Base-by-base conservation (phyloP, 1,284 basidiomycete genomes). In the Mycena sp. region DNA sequence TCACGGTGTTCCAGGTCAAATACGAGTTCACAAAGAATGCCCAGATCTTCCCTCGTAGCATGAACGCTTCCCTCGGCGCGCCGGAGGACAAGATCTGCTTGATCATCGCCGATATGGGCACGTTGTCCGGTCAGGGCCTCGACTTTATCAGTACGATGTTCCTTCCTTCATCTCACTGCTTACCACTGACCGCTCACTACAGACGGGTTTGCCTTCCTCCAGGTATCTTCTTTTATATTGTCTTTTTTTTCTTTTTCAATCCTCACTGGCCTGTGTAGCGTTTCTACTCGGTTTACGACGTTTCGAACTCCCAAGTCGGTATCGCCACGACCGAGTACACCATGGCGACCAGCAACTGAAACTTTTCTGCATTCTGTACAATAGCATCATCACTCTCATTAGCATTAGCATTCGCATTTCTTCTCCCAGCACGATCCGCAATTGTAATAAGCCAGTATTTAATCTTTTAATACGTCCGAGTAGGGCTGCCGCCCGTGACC, bases 21-120 rank as follows among this genome's bases (percentile, higher is more conserved):
- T 79, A 63, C 61, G 69, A 69, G 69, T 70, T 86, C 37, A 81
- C 76, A n/a, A 68, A 81, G 19, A 82, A 86, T 67, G 85, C 81
- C 6, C 85, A 87, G 70, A 82, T 85, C 67, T 86, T 83, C 82
- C 85, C 85, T 14, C 81, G 84, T 45, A 61, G 74, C 32, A 73
- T 82, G 56, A 85, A 86, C 73, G 58, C 67, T 2, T 63, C 58
- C 28, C 67, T 85, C 46, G 83, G 84, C 40, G 83, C 81, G 10
- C 69, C 71, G 23, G 64, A 71, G 6, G 71, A 70, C 63, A 68
- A 69, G 53, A 84, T 84, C 67, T 85, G 84, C 71, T 79, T 84
- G 52, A 68, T 86, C 59, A 74, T 81, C 30, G 67, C 72, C n/a
- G 80, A 83, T 70, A 58, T 76, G 4, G 76, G 78, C 12, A 46